Evolutionary conservation across 1,139 yeast genomes (phyloP).

Genomic region (Lodderomyces elongisporus): DNA sequence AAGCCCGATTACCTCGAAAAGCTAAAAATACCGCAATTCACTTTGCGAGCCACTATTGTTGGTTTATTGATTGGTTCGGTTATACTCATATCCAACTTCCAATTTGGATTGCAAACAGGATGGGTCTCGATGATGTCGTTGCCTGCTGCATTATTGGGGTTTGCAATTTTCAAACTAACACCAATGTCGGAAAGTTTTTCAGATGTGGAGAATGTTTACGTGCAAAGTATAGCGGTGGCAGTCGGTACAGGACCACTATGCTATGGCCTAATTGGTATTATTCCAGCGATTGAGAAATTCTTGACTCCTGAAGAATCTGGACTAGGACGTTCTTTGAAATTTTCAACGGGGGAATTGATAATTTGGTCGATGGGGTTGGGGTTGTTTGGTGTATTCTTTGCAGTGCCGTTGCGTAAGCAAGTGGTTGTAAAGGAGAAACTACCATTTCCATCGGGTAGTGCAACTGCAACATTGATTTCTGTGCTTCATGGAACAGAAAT

Average conservation of each 20-base stretch:
- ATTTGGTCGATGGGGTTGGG: conserved; percentile 86
- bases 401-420: conserved; percentile 80
- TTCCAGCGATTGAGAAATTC: conserved; percentile 92
- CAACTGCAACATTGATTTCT: conserved; percentile 88
- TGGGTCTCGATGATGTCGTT: conserved; percentile 99
- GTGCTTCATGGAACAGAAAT: conserved; percentile 73
- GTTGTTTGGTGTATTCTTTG: conserved; percentile 92
- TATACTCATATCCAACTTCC: conserved; percentile 83
- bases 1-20: conserved; percentile 19
- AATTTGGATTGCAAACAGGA: conserved; percentile 94
- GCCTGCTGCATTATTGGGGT: conserved; percentile 87
- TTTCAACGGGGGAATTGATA: conserved; percentile 48
- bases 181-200: conserved; percentile 52
- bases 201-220: conserved; percentile 88
- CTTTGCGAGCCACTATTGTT: conserved; percentile 63
- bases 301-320: conserved; percentile 78
- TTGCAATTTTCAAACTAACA: conserved; percentile 65
- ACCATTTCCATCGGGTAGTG: conserved; percentile 93
- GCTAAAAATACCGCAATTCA: conserved; percentile 53
- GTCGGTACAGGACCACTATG: conserved; percentile 97
- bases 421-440: conserved; percentile 80
- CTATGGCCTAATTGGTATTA: conserved; percentile 91
- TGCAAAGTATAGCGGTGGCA: conserved; percentile 91
- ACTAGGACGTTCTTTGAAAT: conserved; percentile 33
- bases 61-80: conserved; percentile 78